Evolutionary conservation across 495 filamentous ascomycete genomes (phyloP), one percentile per base, ranked within the genome.

Genomic region (Saxophila tyrrhenica): DNA sequence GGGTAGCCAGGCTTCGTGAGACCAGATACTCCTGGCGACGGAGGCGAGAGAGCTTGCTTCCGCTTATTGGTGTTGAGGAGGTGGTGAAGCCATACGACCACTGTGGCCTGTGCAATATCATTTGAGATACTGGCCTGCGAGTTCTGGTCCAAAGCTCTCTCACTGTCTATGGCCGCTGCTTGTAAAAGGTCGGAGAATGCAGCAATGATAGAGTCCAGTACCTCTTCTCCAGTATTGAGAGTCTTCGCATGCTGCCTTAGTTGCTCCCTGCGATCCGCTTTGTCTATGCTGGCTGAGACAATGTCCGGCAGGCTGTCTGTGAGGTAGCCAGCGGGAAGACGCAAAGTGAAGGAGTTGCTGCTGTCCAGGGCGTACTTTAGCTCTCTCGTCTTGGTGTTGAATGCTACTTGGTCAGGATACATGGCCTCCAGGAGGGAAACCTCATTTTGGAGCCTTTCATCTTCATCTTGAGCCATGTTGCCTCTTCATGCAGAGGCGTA

Each of bases 61-160:
- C 69, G 66, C 56, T 70, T 71, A 49, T 60, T 59, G 22, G 61
- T 64, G 23, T 67, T 65, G 43, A 71, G 66, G 17, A 70, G 58
- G 57, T 71, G 67, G 52, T 71, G 69, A 10, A 71, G 67, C 66
- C 67, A 70, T 43, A 70, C 63, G 39, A 70, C 60, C 21, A 69
- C 58, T 3, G 69, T 71, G 1, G 57, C 51, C 39, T 62, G 55
- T 1, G 19, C n/a, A 2, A 15, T 8, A 21, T 10, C 17, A 17
- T 41, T 44, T 24, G 44, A 25, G 19, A 3, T 11, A 21, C 16
- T 39, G 15, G 23, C 39, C 22, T n/a, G 45, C 11, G 24, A 17
- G 3, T 38, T 25, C 35, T 38, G 17, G 29, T 23, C 20, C 3
- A 22, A 16, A 17, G 15, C 38, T 23, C 55, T 15, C 5, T 35